Evolutionary conservation across 2,329 filamentous ascomycete species (phyloP), one percentile per base, ranked within the genome.

Genomic region (Alternaria consortialis): DNA sequence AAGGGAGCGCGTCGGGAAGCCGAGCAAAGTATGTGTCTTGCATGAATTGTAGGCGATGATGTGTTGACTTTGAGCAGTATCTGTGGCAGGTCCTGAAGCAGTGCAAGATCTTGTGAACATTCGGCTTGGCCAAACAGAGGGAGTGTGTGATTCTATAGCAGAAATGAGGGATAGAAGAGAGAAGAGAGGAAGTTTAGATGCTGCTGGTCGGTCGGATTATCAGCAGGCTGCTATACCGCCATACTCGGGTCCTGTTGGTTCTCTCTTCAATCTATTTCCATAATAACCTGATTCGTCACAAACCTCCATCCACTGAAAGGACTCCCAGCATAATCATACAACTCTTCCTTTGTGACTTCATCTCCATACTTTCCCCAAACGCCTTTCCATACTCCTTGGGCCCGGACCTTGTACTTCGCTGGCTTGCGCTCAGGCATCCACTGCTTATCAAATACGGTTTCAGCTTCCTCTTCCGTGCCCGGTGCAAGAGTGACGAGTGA

Each of bases 401-500:
- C 74, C 23, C 70, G 66, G 13, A 81, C 68, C n/a, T 73, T 77
- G 63, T 80, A 80, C 54, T 70, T 72, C 9, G 74, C 74, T 7
- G 77, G 77, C 51, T 70, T 75, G 46, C 67, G 66, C 17, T 74
- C 64, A 7, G 78, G 75, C 68, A 80, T 74, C 73, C 79, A 79
- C 0, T 79, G 77, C 58, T 71, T 74, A 36, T 74, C 66, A 39
- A 81, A 74, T 4, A 75, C 68, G 2, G 81, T 59, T n/a, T 80
- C 75, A 11, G 71, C 65, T n/a, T 71, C 69, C 11, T 76, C 66
- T 27, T 75, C 67, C 2, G 71, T 70, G 9, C 77, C 75, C 0
- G 80, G 78, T 15, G 63, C 63, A 8, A 81, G 60, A 5, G 79
- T 76, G 1, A 78, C 63, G 9, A 82, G 59, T 37, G 77, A 73